Conservation (phyloP, 768 basidiomycete genomes). For the Tulasnella sp. region DNA sequence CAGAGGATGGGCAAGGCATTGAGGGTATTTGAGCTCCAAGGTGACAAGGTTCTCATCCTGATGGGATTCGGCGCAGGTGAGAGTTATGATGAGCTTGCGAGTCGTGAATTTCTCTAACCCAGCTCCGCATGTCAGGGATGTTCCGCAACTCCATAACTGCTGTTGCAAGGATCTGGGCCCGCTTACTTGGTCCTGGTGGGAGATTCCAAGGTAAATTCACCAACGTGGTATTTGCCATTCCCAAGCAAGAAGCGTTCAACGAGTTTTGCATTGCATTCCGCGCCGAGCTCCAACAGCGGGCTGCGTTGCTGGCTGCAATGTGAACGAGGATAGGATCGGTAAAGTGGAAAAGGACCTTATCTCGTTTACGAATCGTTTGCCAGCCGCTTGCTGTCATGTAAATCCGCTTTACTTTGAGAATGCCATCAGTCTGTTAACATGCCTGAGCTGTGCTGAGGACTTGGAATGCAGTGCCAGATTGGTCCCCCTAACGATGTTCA, state of each 20-base stretch:
- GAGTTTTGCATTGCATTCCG: conserved; percentile 44
- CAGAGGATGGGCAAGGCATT: conserved; percentile 69
- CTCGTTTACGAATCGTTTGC: neutral
- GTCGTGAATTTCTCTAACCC: neutral
- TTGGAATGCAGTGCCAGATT: neutral
- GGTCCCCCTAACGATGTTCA: neutral
- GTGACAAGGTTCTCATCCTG: conserved; percentile 61
- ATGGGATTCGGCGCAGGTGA: conserved; percentile 67
- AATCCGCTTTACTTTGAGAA: neutral
- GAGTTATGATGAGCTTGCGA: neutral
- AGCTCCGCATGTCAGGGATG: conserved; percentile 45
- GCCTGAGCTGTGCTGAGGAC: neutral
- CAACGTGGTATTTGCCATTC: conserved; percentile 64
- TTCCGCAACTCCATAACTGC: conserved; percentile 61
- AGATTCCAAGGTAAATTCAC: conserved; percentile 59
- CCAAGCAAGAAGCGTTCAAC: conserved; percentile 50
- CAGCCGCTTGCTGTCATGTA: conserved; percentile 6
- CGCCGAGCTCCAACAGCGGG: conserved; percentile 5
- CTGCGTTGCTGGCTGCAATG: neutral
- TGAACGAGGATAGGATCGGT: neutral
- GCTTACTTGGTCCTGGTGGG: conserved; percentile 49
- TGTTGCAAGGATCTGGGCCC: conserved; percentile 63
- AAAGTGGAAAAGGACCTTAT: neutral
- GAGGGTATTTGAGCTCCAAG: conserved; percentile 59
- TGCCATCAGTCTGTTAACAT: neutral